Conservation (phyloP, 352 stramenopile genomes). For the Globisporangium uncinulatum region DNA sequence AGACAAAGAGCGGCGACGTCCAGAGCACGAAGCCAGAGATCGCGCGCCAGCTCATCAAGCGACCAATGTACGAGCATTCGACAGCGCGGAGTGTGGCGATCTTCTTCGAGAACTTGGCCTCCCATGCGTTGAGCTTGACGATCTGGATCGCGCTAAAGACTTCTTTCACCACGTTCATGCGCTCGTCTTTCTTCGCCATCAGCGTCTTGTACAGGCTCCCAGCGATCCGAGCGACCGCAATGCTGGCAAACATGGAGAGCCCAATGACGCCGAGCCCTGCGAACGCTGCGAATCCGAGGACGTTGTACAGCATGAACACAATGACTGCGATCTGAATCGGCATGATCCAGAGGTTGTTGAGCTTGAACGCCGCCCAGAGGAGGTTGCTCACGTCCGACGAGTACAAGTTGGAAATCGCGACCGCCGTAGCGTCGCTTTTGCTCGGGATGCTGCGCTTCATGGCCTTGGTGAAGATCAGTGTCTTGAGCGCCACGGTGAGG, state of each 20-base stretch:
- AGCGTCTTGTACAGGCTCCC: constrained; percentile 55
- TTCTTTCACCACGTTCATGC: constrained; percentile 91
- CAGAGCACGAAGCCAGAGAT: constrained; percentile 40
- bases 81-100: constrained; percentile 40
- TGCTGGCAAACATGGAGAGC: constrained; percentile 35
- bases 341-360: constrained; percentile 42
- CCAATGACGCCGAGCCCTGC: constrained; percentile 28
- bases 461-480: constrained; percentile 34
- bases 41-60: constrained; percentile 38
- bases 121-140: constrained; percentile 94
- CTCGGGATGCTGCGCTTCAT: constrained; percentile 15
- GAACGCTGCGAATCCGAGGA: constrained; percentile 26
- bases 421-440: constrained; percentile 6
- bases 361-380: constrained; percentile 22
- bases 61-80: constrained; percentile 30
- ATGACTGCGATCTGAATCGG: constrained; percentile 29
- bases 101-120: constrained; percentile 60
- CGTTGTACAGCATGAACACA: constrained; percentile 30
- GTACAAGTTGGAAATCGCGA: constrained; percentile 36
- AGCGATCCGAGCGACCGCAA: constrained; percentile 37
- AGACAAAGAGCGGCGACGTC: constrained; percentile 17
- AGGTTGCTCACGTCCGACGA: constrained; percentile 28
- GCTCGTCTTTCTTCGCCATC: constrained; percentile 81
- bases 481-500: constrained; percentile 20
- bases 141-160: constrained; percentile 90